Base-by-base conservation (phyloP, 352 stramenopile species). In the Pythium periplocum region DNA sequence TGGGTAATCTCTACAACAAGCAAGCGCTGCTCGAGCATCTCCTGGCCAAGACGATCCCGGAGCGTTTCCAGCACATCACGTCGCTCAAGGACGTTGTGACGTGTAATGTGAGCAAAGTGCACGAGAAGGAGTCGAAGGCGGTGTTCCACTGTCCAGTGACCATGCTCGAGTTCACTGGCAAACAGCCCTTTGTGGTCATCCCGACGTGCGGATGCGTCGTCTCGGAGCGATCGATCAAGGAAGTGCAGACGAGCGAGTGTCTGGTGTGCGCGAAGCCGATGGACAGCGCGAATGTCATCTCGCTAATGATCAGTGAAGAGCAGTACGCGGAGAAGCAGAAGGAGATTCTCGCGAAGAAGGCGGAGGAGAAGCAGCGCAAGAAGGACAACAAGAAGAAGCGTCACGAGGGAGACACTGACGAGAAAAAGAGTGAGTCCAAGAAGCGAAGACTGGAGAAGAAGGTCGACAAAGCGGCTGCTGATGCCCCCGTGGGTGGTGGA, bases 1-100 rank as follows among this genome's bases (percentile, higher is more conserved):
- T 96, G 32, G 90, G 90, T 48, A 95, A 96, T 64, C 61, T 97
- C 8, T 97, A 93, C 72, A 97, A 97, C 67, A 97, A 97, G 71
- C 83, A 96, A 55, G 73, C 76, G 43, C 57, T 97, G 55, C 62
- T 97, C 9, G 74, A 90, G 63, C 75, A 78, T 26, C 51, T 97
- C 41, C 66, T 97, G 46, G 83, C 91, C 4, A 78, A 82, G 42
- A 78, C 80, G 45, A 66, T 96, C 44, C 79, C 87, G 2, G 65
- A 80, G 43, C 57, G 66, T 17, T 93, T 96, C 57, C 55, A 66
- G 35, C 83, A 96, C 72, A 82, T 96, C 45, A 68, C 81, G 43
- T 90, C 82, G 31, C 68, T 97, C 17, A 95, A 95, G 53, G 90
- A 97, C 59, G 71, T 96, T 26, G 75, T 94, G 8, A 79, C 74